phyloP scores from a whole-genome alignment of 257 asterid species.

The Galeopsis tetrahit region DNA sequence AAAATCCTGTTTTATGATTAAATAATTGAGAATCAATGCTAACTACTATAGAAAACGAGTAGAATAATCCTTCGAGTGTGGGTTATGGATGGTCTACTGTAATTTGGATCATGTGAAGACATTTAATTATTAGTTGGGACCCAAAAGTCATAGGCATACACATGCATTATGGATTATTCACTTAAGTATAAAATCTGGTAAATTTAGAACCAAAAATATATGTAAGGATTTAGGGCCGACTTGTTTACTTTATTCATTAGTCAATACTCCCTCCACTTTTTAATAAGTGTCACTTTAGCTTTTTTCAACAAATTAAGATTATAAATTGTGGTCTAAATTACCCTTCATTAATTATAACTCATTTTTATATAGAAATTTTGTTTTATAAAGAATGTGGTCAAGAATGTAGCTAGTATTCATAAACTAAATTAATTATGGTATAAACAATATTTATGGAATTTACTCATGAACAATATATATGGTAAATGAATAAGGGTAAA shows the following conservation, averaged over 20 bases:
- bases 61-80: slow-evolving; percentile 23
- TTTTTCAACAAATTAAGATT: no score
- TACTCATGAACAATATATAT: no score
- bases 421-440: no score
- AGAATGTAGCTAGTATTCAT: no score
- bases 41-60: not conserved
- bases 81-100: slow-evolving; percentile 30
- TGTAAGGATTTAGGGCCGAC: not conserved
- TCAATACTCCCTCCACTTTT: no score
- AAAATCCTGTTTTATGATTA: slow-evolving; percentile 20
- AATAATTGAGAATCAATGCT: slow-evolving; percentile 41
- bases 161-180: slow-evolving; percentile 47
- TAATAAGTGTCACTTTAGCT: no score
- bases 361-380: no score
- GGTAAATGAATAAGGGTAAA: no score
- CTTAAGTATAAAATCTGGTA: slow-evolving; percentile 26
- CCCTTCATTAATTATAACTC: no score
- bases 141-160: slow-evolving; percentile 51
- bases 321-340: no score
- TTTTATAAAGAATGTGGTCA: no score
- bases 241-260: slow-evolving; percentile 8
- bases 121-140: slow-evolving; percentile 38
- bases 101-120: slow-evolving; percentile 60
- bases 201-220: slow-evolving; percentile 21
- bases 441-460: no score